Conservation (phyloP, 2,329 filamentous ascomycete genomes). For the Zymoseptoria brevis region DNA sequence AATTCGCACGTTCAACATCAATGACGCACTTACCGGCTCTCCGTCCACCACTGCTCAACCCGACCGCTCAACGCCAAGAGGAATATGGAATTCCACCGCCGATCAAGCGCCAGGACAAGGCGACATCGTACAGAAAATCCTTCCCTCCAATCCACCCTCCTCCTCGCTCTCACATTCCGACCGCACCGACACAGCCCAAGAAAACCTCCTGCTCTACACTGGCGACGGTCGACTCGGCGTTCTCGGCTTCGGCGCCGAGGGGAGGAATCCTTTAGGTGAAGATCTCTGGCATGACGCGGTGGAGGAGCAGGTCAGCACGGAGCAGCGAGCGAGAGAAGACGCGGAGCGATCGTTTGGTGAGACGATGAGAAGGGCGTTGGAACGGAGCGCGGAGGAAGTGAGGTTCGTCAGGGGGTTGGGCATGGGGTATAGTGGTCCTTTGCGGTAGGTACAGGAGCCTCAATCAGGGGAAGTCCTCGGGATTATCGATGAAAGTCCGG, state of each 20-base stretch:
- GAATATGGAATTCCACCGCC: slow-evolving; percentile 21
- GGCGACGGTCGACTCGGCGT: slow-evolving; percentile 71
- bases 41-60: not conserved
- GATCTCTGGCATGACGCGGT: slow-evolving; percentile 29
- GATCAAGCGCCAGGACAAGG: slow-evolving; percentile 35
- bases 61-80: slow-evolving; percentile 13
- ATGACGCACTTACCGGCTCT: slow-evolving; percentile 28
- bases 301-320: slow-evolving; percentile 37
- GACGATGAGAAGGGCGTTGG: slow-evolving; percentile 65
- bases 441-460: too few relatives aligned
- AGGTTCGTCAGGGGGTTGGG: slow-evolving; percentile 64
- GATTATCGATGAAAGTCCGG: not conserved
- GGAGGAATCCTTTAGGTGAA: slow-evolving; percentile 27
- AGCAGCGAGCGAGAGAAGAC: slow-evolving; percentile 44
- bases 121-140: slow-evolving; percentile 73
- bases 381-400: slow-evolving; percentile 70
- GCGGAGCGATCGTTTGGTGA: slow-evolving; percentile 56
- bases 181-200: slow-evolving; percentile 31
- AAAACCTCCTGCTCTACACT: slow-evolving; percentile 79
- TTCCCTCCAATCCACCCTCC: slow-evolving; percentile 42
- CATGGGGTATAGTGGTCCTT: slow-evolving; percentile 26
- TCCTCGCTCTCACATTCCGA: not conserved
- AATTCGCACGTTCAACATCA: slow-evolving; percentile 52
- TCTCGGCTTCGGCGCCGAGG: slow-evolving; percentile 41
- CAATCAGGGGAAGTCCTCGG: too few relatives aligned